Evolutionary conservation across 192 early-diverging fungal genomes (phyloP).

Genomic region (Umbelopsis isabellina): DNA sequence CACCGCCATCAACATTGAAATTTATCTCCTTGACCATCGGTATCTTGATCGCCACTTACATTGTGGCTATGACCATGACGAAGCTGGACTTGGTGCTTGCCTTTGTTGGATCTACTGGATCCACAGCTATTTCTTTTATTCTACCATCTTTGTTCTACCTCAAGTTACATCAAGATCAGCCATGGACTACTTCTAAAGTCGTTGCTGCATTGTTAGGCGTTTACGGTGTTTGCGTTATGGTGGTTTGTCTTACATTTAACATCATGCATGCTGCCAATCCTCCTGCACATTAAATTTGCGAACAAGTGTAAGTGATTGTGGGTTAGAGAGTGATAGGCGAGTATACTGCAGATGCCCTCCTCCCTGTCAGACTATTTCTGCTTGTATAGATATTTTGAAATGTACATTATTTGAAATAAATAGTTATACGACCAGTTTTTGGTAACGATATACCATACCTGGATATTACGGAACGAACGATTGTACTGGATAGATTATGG

Average conservation of each 20-base stretch:
- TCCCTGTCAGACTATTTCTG: too few relatives aligned
- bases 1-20: constrained; percentile 53
- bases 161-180: constrained; percentile 68
- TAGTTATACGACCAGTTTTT: too few relatives aligned
- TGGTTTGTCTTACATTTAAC: constrained; percentile 76
- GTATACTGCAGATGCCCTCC: too few relatives aligned
- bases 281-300: neutral
- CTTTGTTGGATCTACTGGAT: constrained; percentile 96
- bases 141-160: constrained; percentile 93
- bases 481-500: too few relatives aligned
- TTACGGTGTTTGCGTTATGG: constrained; percentile 82
- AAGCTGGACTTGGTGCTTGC: constrained; percentile 85
- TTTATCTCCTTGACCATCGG: constrained; percentile 66
- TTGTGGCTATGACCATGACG: constrained; percentile 75
- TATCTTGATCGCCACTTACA: constrained; percentile 71
- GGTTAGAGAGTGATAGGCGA: neutral
- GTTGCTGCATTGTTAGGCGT: constrained; percentile 59
- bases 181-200: constrained; percentile 70
- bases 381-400: too few relatives aligned
- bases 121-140: constrained; percentile 95
- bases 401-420: too few relatives aligned
- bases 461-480: too few relatives aligned
- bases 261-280: constrained; percentile 32
- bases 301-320: neutral
- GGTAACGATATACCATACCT: too few relatives aligned